Conservation (phyloP, 1,284 basidiomycete genomes). For the Irpex rosettiformis region DNA sequence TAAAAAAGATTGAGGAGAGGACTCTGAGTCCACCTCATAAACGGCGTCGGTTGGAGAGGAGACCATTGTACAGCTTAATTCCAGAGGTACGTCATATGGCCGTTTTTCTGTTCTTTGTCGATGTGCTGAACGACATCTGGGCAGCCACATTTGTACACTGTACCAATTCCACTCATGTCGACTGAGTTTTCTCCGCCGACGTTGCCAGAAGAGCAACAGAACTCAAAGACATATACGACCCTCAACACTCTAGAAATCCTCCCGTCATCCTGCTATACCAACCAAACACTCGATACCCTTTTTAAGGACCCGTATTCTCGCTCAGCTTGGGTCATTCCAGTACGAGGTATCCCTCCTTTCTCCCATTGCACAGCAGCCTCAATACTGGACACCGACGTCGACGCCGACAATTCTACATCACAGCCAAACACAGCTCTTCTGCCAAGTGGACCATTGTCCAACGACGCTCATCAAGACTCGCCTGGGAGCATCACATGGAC, state of each 20-base stretch:
- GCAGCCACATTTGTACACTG: not conserved
- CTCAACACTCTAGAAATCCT: not conserved
- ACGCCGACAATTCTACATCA: not conserved
- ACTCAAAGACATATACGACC: not conserved
- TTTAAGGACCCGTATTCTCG: not conserved
- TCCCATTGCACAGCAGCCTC: slow-evolving; percentile 40
- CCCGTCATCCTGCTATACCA: not conserved
- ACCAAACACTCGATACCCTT: not conserved
- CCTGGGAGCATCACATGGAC: slow-evolving; percentile 47
- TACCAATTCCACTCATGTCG: not conserved
- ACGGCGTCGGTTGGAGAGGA: not conserved
- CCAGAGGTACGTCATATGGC: not conserved
- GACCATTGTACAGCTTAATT: not conserved
- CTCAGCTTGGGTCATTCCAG: slow-evolving; percentile 56
- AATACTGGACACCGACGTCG: slow-evolving; percentile 21
- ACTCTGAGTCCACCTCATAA: not conserved
- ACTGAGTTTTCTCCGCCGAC: not conserved
- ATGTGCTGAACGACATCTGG: not conserved
- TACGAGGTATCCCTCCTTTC: slow-evolving; percentile 56
- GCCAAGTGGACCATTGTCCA: not conserved
- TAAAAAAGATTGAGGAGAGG: not conserved
- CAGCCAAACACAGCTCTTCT: not conserved
- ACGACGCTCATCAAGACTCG: slow-evolving; percentile 3
- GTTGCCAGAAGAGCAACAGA: not conserved
- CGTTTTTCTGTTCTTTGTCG: not conserved